Evolutionary conservation across 83 land plant genomes (phyloP).

Genomic region (Diphasiastrum complanatum): DNA sequence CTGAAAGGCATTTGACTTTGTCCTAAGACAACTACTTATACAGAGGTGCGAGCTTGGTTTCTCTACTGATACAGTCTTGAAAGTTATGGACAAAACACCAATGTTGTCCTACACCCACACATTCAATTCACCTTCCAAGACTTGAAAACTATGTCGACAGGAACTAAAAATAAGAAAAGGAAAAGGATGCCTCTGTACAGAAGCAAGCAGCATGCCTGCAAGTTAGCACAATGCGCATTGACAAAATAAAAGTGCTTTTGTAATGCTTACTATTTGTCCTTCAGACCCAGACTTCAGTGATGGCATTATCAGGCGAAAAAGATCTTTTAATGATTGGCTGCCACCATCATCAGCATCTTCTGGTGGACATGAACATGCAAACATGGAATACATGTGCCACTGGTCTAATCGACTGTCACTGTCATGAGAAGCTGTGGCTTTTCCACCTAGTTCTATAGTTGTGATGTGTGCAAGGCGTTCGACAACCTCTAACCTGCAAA

Average conservation of each 20-base stretch:
- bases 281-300: slow-evolving; percentile 87
- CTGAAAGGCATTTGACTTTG: too few species aligned
- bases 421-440: slow-evolving; percentile 67
- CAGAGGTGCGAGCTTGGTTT: too few species aligned
- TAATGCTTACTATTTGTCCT: slow-evolving; percentile 67
- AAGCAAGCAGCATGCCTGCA: not conserved
- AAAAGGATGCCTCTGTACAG: not conserved
- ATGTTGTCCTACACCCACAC: too few species aligned
- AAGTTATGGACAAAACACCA: too few species aligned
- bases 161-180: not conserved
- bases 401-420: slow-evolving; percentile 86
- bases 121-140: too few species aligned
- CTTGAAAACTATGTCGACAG: too few species aligned
- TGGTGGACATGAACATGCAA: slow-evolving; percentile 93
- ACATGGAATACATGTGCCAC: slow-evolving; percentile 98
- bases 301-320: slow-evolving; percentile 73
- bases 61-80: too few species aligned
- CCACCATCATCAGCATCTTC: slow-evolving; percentile 58
- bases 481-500: slow-evolving; percentile 70
- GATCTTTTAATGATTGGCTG: slow-evolving; percentile 47
- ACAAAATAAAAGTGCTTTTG: not conserved
- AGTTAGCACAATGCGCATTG: not conserved
- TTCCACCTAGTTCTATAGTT: slow-evolving; percentile 84
- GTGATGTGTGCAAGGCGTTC: slow-evolving; percentile 80
- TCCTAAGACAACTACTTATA: too few species aligned